phyloP scores from a whole-genome alignment of 306 rosid genomes.

The Vigna angularis region DNA sequence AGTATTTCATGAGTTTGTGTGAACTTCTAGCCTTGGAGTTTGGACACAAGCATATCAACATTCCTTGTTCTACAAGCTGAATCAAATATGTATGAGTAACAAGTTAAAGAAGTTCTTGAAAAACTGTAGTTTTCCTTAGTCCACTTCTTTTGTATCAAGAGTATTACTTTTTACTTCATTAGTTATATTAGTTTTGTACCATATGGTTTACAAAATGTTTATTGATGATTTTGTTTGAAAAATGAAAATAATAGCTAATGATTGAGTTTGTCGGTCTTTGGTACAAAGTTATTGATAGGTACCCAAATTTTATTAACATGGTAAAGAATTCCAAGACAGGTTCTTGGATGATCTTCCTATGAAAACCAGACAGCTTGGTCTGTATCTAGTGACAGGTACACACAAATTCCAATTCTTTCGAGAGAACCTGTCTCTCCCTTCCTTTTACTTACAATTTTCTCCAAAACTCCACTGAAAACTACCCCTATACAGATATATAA shows the following conservation, averaged over 20 bases:
- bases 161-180: slow-evolving; percentile 3
- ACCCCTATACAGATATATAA: too few species aligned
- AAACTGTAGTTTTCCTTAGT: slow-evolving; percentile 33
- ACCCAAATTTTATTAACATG: too few species aligned
- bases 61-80: slow-evolving; percentile 39
- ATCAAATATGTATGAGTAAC: slow-evolving; percentile 28
- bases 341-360: too few species aligned
- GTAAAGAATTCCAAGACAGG: too few species aligned
- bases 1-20: slow-evolving; percentile 18
- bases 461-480: too few species aligned
- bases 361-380: too few species aligned
- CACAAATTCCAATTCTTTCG: too few species aligned
- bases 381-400: too few species aligned
- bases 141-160: slow-evolving; percentile 22
- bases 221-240: slow-evolving; percentile 1
- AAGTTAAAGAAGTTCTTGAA: slow-evolving; percentile 20
- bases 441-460: too few species aligned
- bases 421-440: too few species aligned
- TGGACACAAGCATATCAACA: slow-evolving; percentile 14
- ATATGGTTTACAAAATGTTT: slow-evolving; percentile 7
- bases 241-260: slow-evolving; percentile 23
- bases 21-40: slow-evolving; percentile 27
- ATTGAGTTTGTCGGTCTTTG: slow-evolving; percentile 33
- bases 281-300: neutral
- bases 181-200: slow-evolving; percentile 19